phyloP scores from a whole-genome alignment of 2,329 filamentous ascomycete genomes.

The Talaromyces rugulosus region DNA sequence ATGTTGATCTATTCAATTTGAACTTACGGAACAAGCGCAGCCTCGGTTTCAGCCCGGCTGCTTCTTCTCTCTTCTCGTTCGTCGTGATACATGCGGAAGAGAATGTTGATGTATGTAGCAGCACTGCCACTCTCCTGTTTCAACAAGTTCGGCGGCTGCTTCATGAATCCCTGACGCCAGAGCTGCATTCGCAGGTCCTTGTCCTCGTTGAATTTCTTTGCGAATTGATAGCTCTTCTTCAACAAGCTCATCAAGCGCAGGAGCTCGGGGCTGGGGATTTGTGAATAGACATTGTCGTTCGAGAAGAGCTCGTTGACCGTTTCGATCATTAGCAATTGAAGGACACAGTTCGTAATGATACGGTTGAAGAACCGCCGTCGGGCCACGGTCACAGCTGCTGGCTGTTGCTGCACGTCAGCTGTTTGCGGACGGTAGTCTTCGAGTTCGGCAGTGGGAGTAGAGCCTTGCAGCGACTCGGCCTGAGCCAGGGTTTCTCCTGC shows the following conservation, averaged over 20 bases:
- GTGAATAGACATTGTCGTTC: conserved; percentile 88
- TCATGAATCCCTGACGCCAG: conserved; percentile 99
- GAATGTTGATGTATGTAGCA: conserved; percentile 89
- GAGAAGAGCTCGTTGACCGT: conserved; percentile 98
- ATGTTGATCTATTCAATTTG: neutral
- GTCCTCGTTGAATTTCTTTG: conserved; percentile 95
- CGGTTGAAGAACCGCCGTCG: conserved; percentile 96
- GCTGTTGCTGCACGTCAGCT: conserved; percentile 74
- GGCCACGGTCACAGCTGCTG: conserved; percentile 86
- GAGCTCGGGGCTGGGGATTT: conserved; percentile 87
- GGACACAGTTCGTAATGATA: conserved; percentile 96
- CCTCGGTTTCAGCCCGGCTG: conserved; percentile 78
- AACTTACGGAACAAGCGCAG: conserved; percentile 73
- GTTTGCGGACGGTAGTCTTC: conserved; percentile 80
- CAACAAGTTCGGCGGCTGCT: conserved; percentile 92
- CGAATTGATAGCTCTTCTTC: conserved; percentile 95
- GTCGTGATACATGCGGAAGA: conserved; percentile 97
- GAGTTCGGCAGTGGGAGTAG: conserved; percentile 45
- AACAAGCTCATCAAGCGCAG: conserved; percentile 88
- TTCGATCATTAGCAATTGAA: conserved; percentile 98
- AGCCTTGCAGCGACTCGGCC: conserved; percentile 13
- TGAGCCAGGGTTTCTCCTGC: conserved; percentile 13
- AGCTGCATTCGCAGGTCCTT: conserved; percentile 91
- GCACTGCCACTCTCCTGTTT: conserved; percentile 95
- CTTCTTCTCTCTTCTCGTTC: conserved; percentile 75